Percentiles rank a stretch among this genome's conserved stretches.
These are phyloP conservation scores for Chlorella sp. DNA, from an alignment of 139 green algal species.

Conservation along the genomic window DNA sequence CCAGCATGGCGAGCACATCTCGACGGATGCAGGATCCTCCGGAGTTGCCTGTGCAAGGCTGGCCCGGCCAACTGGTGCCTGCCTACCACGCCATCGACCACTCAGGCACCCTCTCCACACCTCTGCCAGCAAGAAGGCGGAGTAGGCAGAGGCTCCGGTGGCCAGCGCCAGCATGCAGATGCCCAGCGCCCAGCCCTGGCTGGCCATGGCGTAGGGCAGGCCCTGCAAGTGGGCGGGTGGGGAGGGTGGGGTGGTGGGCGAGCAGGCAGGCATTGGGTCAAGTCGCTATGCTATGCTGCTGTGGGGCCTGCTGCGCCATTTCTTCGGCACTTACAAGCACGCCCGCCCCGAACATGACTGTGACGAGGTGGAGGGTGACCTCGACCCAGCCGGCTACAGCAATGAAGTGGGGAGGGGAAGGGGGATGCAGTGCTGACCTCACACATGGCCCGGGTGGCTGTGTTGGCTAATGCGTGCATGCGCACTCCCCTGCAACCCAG, in stretches of 20 bases:
- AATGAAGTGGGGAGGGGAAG: no score
- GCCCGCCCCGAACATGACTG: constrained; percentile 8
- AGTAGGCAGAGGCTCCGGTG: constrained; percentile 10
- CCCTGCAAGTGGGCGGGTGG: background rate
- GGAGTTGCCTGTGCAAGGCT: no score
- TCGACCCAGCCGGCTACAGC: background rate
- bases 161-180: background rate
- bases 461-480: no score
- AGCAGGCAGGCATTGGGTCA: background rate
- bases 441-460: no score
- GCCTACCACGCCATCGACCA: no score
- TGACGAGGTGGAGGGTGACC: background rate
- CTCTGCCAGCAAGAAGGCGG: constrained; percentile 2
- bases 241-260: background rate
- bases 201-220: constrained; percentile 9
- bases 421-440: no score
- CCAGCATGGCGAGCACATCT: background rate
- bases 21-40: background rate
- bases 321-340: background rate
- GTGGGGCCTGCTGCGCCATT: no score
- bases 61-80: no score
- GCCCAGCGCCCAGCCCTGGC: background rate
- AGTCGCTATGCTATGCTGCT: no score
- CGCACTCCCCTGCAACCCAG: no score
- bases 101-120: no score